A percentile compares a stretch with the other conserved stretches of the same genome.
phyloP scores from a whole-genome alignment of 257 asterid genomes.

The Solanum piurae region DNA sequence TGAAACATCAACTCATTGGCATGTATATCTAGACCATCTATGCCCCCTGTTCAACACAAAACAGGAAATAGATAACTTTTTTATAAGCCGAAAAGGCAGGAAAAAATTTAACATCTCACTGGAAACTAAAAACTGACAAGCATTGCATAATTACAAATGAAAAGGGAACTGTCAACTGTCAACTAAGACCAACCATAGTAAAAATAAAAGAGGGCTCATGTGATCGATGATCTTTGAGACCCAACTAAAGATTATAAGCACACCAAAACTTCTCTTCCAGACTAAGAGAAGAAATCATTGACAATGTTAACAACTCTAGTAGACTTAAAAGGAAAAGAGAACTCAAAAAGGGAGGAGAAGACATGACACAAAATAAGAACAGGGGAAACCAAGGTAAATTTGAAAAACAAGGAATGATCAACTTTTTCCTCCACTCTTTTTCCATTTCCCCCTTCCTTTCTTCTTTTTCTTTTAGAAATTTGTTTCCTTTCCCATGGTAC shows the following conservation, averaged over 20 bases:
- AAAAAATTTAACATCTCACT: background rate
- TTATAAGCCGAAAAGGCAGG: background rate
- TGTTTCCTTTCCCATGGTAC: background rate
- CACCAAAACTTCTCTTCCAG: background rate
- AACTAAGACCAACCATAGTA: background rate
- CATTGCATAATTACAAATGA: background rate
- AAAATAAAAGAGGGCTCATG: background rate
- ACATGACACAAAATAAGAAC: background rate
- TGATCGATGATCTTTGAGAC: background rate
- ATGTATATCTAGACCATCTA: constrained; percentile 39
- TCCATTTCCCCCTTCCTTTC: background rate
- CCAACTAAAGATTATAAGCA: background rate
- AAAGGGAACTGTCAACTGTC: background rate
- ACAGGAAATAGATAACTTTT: background rate
- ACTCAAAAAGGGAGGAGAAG: background rate
- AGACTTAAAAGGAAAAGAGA: background rate
- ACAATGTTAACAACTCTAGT: background rate
- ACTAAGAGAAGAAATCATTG: background rate
- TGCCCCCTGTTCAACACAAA: constrained; percentile 46
- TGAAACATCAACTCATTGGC: constrained; percentile 74
- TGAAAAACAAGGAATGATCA: background rate
- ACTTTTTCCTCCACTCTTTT: background rate
- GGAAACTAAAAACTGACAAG: background rate
- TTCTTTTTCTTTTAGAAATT: background rate
- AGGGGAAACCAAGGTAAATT: background rate